Evolutionary conservation across 805 yeast species (phyloP).

Genomic region (Grigorovia transvaalensis): DNA sequence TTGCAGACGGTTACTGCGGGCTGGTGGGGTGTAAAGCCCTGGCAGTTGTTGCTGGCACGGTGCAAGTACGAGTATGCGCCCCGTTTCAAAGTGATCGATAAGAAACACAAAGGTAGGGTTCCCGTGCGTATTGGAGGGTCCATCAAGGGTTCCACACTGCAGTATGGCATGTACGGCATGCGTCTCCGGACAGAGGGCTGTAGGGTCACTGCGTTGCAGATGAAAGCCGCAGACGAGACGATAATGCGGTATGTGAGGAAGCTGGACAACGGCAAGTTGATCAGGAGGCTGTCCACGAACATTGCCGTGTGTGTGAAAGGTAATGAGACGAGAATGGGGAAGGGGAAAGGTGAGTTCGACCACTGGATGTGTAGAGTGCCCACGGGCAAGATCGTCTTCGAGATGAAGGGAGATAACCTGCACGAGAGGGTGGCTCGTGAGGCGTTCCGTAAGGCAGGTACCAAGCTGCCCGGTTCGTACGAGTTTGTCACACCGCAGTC

Average conservation of each 20-base stretch:
- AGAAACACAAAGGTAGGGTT: constrained; percentile 89
- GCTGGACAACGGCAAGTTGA: constrained; percentile 47
- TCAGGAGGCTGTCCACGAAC: constrained; percentile 74
- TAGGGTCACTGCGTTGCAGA: constrained; percentile 75
- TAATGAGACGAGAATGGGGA: constrained; percentile 99
- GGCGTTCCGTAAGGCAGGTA: constrained; percentile 81
- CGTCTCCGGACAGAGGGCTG: constrained; percentile 83
- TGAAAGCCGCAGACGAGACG: constrained; percentile 83
- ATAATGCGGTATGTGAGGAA: constrained; percentile 78
- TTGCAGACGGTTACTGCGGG: background rate
- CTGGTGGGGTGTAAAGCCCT: background rate
- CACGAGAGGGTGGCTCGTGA: constrained; percentile 88
- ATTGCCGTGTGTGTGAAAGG: constrained; percentile 93
- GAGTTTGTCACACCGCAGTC: constrained; percentile 66
- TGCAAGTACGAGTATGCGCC: constrained; percentile 62
- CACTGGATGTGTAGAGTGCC: constrained; percentile 97
- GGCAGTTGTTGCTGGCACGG: background rate
- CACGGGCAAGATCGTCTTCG: constrained; percentile 87
- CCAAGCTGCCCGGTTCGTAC: constrained; percentile 83
- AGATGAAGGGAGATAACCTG: constrained; percentile 60
- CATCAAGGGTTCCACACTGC: constrained; percentile 71
- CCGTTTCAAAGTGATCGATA: constrained; percentile 45
- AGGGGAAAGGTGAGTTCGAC: constrained; percentile 96
- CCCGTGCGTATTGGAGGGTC: constrained; percentile 94
- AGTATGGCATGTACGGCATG: constrained; percentile 76